Evolutionary conservation across 208 protist genomes (phyloP).

Genomic region (Crithidia fasciculata): DNA sequence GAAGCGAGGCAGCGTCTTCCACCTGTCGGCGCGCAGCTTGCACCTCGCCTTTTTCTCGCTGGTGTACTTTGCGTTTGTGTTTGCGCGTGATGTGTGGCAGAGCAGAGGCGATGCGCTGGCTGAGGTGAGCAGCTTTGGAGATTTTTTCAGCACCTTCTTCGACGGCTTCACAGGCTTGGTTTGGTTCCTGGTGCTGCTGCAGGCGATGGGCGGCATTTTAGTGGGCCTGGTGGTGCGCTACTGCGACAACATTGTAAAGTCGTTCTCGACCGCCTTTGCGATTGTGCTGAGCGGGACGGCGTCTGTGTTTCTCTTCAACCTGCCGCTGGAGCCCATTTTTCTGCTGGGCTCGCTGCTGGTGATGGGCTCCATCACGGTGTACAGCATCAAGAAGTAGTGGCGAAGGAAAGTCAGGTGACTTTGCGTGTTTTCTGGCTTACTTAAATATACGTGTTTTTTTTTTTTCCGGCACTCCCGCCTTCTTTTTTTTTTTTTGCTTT

Average conservation of each 20-base stretch:
- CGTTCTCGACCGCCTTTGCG: constrained; percentile 56
- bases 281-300: constrained; percentile 53
- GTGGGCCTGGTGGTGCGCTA: constrained; percentile 79
- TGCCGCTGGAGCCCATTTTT: constrained; percentile 35
- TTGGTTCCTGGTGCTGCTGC: constrained; percentile 62
- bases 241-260: constrained; percentile 80
- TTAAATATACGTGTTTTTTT: too few relatives aligned
- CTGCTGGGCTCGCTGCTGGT: constrained; percentile 35
- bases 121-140: background rate
- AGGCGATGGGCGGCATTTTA: constrained; percentile 61
- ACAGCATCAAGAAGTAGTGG: constrained; percentile 26
- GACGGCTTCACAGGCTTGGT: constrained; percentile 54
- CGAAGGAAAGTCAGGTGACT: too few relatives aligned
- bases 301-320: constrained; percentile 44
- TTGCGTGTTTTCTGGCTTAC: too few relatives aligned
- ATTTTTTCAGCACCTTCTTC: constrained; percentile 43
- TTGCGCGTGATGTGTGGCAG: background rate
- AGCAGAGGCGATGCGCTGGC: background rate
- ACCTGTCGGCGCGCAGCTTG: constrained; percentile 37
- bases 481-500: too few relatives aligned
- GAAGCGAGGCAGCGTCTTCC: constrained; percentile 27
- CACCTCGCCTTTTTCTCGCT: constrained; percentile 51
- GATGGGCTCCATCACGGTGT: constrained; percentile 37
- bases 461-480: too few relatives aligned
- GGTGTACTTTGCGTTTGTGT: constrained; percentile 33